A percentile compares a stretch with the other conserved stretches of the same genome.
phyloP scores from a whole-genome alignment of 768 basidiomycete species.

The Stropharia rugosoannulata region DNA sequence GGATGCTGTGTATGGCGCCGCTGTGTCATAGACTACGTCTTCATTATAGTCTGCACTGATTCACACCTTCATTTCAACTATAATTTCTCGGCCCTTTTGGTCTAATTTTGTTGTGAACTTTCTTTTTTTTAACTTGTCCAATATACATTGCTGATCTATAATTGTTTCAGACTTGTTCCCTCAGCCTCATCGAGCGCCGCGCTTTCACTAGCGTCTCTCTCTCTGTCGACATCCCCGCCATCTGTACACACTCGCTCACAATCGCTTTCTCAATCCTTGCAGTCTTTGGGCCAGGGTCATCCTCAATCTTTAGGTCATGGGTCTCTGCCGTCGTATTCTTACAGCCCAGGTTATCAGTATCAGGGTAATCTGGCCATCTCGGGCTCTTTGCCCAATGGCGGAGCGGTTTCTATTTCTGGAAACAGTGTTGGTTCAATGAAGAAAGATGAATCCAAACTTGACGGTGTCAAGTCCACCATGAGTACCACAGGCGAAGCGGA shows the following conservation, averaged over 20 bases:
- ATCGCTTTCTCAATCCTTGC: background rate
- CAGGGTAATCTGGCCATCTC: slow-evolving; percentile 13
- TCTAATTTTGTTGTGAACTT: background rate
- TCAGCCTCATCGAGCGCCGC: slow-evolving; percentile 32
- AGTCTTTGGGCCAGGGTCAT: background rate
- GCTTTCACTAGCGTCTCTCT: slow-evolving; percentile 44
- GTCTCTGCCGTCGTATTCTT: slow-evolving; percentile 2
- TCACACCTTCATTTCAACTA: background rate
- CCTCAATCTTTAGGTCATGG: slow-evolving; percentile 5
- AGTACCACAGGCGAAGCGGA: slow-evolving; percentile 7
- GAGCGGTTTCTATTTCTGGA: slow-evolving; percentile 11
- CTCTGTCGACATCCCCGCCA: slow-evolving; percentile 41
- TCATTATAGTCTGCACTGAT: background rate
- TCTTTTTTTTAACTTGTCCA: background rate
- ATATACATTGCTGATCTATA: background rate
- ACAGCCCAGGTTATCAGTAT: slow-evolving; percentile 11
- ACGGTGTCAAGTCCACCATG: background rate
- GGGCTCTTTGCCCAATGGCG: slow-evolving; percentile 14
- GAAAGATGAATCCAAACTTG: background rate
- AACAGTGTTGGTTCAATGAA: slow-evolving; percentile 3
- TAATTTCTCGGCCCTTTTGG: background rate
- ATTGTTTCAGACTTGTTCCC: slow-evolving; percentile 16
- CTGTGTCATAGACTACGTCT: too few species aligned
- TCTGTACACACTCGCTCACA: slow-evolving; percentile 18
- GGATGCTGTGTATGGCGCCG: too few species aligned